A percentile compares a stretch with the other conserved stretches of the same genome.
Conservation (phyloP, 1,139 yeast species). For the Geotrichum macrosporum region DNA sequence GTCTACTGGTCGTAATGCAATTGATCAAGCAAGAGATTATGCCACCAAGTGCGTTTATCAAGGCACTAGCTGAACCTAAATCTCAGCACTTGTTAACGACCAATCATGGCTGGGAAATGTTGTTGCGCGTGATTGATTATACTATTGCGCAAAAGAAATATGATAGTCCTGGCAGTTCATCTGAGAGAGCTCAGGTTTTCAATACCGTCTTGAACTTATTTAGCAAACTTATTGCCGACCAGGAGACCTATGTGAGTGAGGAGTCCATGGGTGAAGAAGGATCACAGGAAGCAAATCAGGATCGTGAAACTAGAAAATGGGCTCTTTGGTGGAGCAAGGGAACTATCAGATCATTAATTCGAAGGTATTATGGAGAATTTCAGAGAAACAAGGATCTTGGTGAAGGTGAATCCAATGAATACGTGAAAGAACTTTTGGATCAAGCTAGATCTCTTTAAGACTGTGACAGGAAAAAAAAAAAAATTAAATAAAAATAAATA, state of each 20-base stretch:
- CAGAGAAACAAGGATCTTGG: background rate
- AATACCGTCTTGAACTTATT: slow-evolving; percentile 7
- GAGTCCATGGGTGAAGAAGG: slow-evolving; percentile 15
- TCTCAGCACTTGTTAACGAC: slow-evolving; percentile 22
- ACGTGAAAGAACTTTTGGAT: background rate
- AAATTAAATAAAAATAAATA: background rate
- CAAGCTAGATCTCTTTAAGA: slow-evolving; percentile 9
- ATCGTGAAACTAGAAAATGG: too few relatives aligned
- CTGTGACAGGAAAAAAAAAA: background rate
- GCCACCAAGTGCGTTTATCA: slow-evolving; percentile 18
- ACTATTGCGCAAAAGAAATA: slow-evolving; percentile 2
- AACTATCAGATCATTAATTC: slow-evolving; percentile 10
- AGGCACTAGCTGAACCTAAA: slow-evolving; percentile 17
- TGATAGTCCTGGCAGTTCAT: background rate
- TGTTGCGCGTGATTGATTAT: slow-evolving; percentile 22
- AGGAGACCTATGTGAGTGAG: slow-evolving; percentile 21
- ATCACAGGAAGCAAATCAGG: slow-evolving; percentile 12
- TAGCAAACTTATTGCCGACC: slow-evolving; percentile 20
- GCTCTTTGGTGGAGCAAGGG: slow-evolving; percentile 22
- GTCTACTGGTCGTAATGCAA: slow-evolving; percentile 63
- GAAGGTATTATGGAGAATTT: slow-evolving; percentile 12
- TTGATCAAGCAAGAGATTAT: slow-evolving; percentile 45
- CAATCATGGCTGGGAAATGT: slow-evolving; percentile 29
- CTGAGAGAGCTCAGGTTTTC: slow-evolving; percentile 16
- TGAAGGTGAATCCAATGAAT: background rate